Conservation (phyloP, 1,284 basidiomycete species). For the Lentinus polychrous region DNA sequence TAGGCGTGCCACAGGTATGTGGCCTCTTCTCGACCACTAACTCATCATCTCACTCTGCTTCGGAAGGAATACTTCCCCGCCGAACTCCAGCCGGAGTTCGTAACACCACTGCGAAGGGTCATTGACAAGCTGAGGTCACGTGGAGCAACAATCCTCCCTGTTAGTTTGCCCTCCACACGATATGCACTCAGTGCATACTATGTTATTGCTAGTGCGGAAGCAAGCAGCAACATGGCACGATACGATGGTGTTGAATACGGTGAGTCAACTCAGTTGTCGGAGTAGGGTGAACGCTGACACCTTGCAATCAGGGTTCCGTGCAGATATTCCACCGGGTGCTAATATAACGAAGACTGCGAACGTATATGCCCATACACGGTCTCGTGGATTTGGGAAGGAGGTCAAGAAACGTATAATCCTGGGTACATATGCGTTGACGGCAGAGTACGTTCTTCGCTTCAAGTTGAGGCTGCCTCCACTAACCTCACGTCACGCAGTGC, state of each 20-base stretch:
- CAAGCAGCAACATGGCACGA: conserved; percentile 86
- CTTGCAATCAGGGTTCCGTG: conserved; percentile 36
- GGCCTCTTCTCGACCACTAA: conserved; percentile 18
- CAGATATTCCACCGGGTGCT: conserved; percentile 34
- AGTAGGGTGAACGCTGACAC: too few species aligned
- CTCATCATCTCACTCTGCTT: background rate
- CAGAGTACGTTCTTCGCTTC: conserved; percentile 56
- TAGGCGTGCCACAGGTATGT: conserved; percentile 48
- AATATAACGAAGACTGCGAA: conserved; percentile 38
- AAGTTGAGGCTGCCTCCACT: background rate
- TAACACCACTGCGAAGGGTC: conserved; percentile 39
- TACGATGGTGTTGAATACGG: conserved; percentile 84
- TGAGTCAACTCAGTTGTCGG: conserved; percentile 21
- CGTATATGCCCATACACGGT: conserved; percentile 55
- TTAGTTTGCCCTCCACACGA: conserved; percentile 73
- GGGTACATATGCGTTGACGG: conserved; percentile 88
- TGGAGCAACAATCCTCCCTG: conserved; percentile 69
- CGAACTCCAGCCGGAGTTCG: conserved; percentile 51
- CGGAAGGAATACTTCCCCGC: conserved; percentile 77
- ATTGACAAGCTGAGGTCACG: conserved; percentile 44
- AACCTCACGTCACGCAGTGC: conserved; percentile 44
- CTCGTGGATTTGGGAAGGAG: conserved; percentile 75
- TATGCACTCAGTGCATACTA: conserved; percentile 93
- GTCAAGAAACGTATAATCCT: conserved; percentile 86
- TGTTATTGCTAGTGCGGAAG: conserved; percentile 90